Conservation (phyloP, 805 yeast species). For the Lachancea mirantina region DNA sequence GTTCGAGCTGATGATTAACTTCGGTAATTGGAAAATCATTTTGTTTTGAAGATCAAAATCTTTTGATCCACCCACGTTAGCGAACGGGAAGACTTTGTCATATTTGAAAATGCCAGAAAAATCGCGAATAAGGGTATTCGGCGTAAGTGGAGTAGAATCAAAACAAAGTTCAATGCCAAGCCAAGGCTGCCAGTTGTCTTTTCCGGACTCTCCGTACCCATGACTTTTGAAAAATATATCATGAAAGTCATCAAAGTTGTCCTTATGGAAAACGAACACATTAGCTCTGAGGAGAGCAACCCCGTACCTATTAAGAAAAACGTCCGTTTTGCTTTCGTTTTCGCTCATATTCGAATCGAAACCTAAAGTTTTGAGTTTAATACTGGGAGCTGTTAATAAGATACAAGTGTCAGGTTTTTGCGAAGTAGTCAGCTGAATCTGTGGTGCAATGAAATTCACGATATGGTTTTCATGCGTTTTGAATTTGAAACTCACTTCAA, state of each 20-base stretch:
- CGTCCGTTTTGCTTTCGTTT: constrained; percentile 38
- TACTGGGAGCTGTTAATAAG: constrained; percentile 63
- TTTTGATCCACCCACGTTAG: constrained; percentile 27
- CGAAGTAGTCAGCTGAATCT: constrained; percentile 60
- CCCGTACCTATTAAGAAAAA: constrained; percentile 63
- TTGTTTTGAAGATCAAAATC: constrained; percentile 35
- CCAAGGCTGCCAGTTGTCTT: constrained; percentile 82
- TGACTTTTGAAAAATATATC: constrained; percentile 39
- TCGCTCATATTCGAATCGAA: constrained; percentile 43
- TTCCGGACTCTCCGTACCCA: constrained; percentile 51
- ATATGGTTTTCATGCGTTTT: constrained; percentile 48
- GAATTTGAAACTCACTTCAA: constrained; percentile 32
- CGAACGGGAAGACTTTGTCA: constrained; percentile 45
- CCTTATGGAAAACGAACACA: constrained; percentile 56
- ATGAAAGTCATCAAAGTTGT: constrained; percentile 37
- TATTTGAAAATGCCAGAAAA: constrained; percentile 56
- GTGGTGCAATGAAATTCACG: constrained; percentile 70
- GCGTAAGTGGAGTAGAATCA: constrained; percentile 41
- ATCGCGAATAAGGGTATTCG: constrained; percentile 52
- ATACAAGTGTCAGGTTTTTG: constrained; percentile 51
- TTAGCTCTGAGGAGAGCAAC: constrained; percentile 62
- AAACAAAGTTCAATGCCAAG: constrained; percentile 64
- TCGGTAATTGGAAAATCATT: constrained; percentile 61
- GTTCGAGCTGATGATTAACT: constrained; percentile 58
- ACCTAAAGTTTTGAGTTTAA: constrained; percentile 62